phyloP scores from a whole-genome alignment of 495 filamentous ascomycete species.

The Neurospora hispaniola region DNA sequence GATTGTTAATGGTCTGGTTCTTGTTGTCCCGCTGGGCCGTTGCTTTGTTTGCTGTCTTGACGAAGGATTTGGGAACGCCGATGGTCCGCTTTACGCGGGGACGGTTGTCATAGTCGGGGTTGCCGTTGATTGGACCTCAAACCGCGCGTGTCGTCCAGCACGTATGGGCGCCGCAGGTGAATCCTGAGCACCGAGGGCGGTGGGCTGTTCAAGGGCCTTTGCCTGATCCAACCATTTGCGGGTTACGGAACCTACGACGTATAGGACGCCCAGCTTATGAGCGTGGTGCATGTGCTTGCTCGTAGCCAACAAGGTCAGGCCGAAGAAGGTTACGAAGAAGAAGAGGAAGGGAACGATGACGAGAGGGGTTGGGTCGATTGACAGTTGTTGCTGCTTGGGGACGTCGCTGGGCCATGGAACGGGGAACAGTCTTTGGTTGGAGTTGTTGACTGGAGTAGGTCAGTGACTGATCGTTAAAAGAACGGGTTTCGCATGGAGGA shows the following conservation, averaged over 20 bases:
- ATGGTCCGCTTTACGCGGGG: constrained; percentile 90
- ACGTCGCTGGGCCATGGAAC: neutral
- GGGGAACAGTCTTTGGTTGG: neutral
- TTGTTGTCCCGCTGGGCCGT: too few relatives aligned
- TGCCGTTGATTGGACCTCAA: constrained; percentile 81
- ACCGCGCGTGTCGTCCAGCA: neutral
- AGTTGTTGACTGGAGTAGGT: neutral
- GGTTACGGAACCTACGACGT: neutral
- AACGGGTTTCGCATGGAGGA: too few relatives aligned
- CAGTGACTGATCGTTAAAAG: too few relatives aligned
- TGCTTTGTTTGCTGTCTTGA: constrained; percentile 19
- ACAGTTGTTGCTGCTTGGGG: neutral
- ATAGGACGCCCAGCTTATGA: neutral
- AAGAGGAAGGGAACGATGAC: neutral
- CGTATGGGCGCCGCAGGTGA: neutral
- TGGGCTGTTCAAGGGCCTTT: neutral
- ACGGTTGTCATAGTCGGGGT: constrained; percentile 85
- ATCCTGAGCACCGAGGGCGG: neutral
- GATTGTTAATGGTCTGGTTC: too few relatives aligned
- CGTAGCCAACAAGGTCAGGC: neutral
- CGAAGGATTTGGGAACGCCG: constrained; percentile 85
- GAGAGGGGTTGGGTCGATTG: neutral
- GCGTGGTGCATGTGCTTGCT: neutral
- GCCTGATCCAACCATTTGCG: neutral
- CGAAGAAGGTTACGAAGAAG: neutral